These are phyloP conservation scores for Dactylonectria macrodidyma DNA, from an alignment of 2,329 filamentous ascomycete species.

Conservation along the genomic window DNA sequence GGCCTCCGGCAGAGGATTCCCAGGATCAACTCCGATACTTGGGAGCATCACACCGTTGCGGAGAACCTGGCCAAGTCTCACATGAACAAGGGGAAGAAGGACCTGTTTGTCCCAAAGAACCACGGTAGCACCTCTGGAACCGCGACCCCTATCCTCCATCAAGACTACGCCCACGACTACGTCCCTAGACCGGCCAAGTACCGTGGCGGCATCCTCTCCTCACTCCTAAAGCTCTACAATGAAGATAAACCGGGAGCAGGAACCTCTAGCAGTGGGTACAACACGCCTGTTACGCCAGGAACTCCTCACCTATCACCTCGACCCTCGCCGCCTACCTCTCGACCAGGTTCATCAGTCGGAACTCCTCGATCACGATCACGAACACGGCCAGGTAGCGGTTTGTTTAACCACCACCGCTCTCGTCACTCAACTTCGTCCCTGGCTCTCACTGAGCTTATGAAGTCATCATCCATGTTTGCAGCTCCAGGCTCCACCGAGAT, in stretches of 20 bases:
- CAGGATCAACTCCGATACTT: conserved; percentile 37
- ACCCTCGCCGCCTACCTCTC: conserved; percentile 58
- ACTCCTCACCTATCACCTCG: conserved; percentile 59
- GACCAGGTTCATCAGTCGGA: conserved; percentile 56
- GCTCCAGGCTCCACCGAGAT: conserved; percentile 62
- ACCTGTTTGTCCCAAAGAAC: conserved; percentile 50
- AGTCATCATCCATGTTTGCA: conserved; percentile 68
- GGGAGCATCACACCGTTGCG: conserved; percentile 48
- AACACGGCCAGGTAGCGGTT: conserved; percentile 55
- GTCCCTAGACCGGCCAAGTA: conserved; percentile 78
- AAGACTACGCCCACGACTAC: conserved; percentile 69
- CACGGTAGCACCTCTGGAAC: conserved; percentile 52
- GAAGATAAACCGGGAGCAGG: conserved; percentile 56
- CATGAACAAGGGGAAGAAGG: conserved; percentile 47
- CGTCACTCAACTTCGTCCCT: conserved; percentile 60
- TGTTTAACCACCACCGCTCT: conserved; percentile 60
- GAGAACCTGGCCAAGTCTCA: conserved; percentile 56
- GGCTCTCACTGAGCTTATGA: conserved; percentile 66
- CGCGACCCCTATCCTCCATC: conserved; percentile 58
- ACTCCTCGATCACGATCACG: conserved; percentile 50
- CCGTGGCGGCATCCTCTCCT: conserved; percentile 80
- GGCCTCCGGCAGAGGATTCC: conserved; percentile 43
- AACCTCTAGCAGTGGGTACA: conserved; percentile 56
- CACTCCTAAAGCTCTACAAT: conserved; percentile 79
- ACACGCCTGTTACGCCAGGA: conserved; percentile 57